Evolutionary conservation across 768 basidiomycete species (phyloP).

Genomic region (Cystobasidium ongulense): DNA sequence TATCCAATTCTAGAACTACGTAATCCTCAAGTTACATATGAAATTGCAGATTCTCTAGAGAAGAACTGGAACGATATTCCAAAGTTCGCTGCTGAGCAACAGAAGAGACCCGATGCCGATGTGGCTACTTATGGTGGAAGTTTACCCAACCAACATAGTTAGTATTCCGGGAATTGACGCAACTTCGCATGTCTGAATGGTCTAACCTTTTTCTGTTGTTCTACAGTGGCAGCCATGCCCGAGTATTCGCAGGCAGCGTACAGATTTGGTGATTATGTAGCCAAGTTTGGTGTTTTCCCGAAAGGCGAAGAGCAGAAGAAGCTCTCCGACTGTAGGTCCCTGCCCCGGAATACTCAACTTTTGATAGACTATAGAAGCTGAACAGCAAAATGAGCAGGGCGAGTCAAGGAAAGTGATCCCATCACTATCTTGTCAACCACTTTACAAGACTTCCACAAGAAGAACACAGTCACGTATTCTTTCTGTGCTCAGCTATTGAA

Average conservation of each 20-base stretch:
- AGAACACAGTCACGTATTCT: conserved; percentile 25
- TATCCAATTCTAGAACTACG: conserved; percentile 29
- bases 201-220: background rate
- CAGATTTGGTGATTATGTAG: conserved; percentile 31
- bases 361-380: background rate
- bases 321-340: background rate
- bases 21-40: conserved; percentile 29
- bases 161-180: background rate
- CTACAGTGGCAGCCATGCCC: conserved; percentile 23
- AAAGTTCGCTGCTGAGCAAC: conserved; percentile 22
- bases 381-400: background rate
- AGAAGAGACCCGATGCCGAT: conserved; percentile 21
- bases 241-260: conserved; percentile 32
- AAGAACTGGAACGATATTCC: conserved; percentile 24
- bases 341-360: background rate
- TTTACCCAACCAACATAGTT: conserved; percentile 26
- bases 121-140: conserved; percentile 26
- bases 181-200: background rate
- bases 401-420: conserved; percentile 18
- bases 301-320: conserved; percentile 30
- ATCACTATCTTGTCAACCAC: conserved; percentile 25
- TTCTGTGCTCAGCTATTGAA: conserved; percentile 29
- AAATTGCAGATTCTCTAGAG: conserved; percentile 32
- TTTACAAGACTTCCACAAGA: conserved; percentile 25
- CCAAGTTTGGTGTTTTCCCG: conserved; percentile 31